A percentile compares a stretch with the other conserved stretches of the same genome.
These are phyloP conservation scores for Pythium biforme DNA, from an alignment of 352 stramenopile species.

Conservation along the genomic window DNA sequence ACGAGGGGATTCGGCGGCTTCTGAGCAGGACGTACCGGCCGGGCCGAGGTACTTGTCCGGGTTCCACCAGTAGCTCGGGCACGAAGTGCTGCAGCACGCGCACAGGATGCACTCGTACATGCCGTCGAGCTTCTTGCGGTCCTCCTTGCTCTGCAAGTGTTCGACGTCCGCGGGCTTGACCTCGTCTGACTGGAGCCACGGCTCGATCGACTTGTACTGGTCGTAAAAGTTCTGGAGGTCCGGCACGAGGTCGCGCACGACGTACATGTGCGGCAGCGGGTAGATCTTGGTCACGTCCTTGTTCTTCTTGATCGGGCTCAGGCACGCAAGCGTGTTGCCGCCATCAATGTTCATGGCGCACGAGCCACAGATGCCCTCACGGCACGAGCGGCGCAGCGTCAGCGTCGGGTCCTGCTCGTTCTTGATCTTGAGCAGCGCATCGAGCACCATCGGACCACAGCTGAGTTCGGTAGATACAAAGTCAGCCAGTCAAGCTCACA, in stretches of 20 bases:
- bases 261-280: conserved; percentile 99
- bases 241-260: conserved; percentile 98
- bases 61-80: conserved; percentile 99
- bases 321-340: conserved; percentile 97
- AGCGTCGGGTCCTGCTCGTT: conserved; percentile 98
- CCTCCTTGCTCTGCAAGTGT: conserved; percentile 90
- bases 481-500: conserved; percentile 12
- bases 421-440: conserved; percentile 99
- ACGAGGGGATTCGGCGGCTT: not conserved
- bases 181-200: conserved; percentile 97
- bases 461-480: conserved; percentile 28
- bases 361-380: conserved; percentile 99
- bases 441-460: conserved; percentile 98
- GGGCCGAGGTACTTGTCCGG: conserved; percentile 93
- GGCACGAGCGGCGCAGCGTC: conserved; percentile 98
- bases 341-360: conserved; percentile 99
- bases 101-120: conserved; percentile 99
- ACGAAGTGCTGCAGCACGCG: conserved; percentile 98
- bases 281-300: conserved; percentile 97
- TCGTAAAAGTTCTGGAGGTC: conserved; percentile 99
- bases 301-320: conserved; percentile 96
- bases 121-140: conserved; percentile 99
- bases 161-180: conserved; percentile 86
- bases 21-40: conserved; percentile 44
- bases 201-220: conserved; percentile 98